Evolutionary conservation across 163 green algal genomes (phyloP), one percentile per base, ranked within the genome.

Genomic region (Coccomyxa subellipsoidea): DNA sequence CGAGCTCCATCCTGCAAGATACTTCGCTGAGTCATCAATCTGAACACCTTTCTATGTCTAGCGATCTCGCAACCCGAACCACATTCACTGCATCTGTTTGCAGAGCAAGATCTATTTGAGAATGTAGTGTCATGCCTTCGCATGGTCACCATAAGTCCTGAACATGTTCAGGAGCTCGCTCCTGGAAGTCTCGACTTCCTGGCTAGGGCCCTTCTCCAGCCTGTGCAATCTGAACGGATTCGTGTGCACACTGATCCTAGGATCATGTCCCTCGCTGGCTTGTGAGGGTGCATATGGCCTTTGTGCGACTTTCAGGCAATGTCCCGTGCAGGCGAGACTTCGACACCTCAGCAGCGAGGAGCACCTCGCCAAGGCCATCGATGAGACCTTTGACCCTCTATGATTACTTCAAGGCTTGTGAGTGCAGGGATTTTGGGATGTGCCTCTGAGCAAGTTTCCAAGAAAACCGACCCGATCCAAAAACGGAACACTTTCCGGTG

Each of bases 1-100:
- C 91, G 59, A 98, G 96, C 88, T 99, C 96, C 93, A 99, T 40
- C 47, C 47, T 59, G 47, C 5, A 59, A 59, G 15, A 7, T 1
- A 27, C 47, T 59, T 59, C n/a, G 47, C 47, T 7, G 47, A 59
- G 5, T 59, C 47, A 59, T 59, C 47, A 59, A 12, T 18, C 23
- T 21, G 47, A n/a, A n/a, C n/a, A 27, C 47, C 47, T 59, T 7
- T 27, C 47, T 59, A 18, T 59, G 47, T 59, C 15, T 27, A 59
- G 21, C 21, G 15, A 59, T 59, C 47, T 59, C 47, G 15, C 21
- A 2, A 59, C 47, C 23, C 3, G 23, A 59, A 59, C 3, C 3
- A 59, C 3, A 2, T 59, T 59, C 21, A 18, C 47, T 59, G 23
- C 47, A 59, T 59, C 1, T 18, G 47, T 2, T 59, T 59, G 4